Evolutionary conservation across 2,329 filamentous ascomycete species (phyloP), one percentile per base, ranked within the genome.

Genomic region (Pseudogymnoascus sp.): DNA sequence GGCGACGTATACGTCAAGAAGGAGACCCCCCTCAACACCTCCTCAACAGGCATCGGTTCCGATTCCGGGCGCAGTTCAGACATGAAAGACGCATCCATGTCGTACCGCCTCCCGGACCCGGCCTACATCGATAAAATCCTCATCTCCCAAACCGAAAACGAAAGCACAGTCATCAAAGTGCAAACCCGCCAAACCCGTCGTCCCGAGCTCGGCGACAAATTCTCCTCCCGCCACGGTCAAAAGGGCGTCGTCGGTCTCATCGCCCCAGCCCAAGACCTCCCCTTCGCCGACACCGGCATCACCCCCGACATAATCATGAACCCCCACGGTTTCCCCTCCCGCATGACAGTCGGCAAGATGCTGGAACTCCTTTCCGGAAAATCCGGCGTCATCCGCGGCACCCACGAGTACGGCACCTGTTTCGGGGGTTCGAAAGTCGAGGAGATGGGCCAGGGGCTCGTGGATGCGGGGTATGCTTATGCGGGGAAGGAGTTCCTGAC

Each of bases 221-320:
- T 99, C 77, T 97, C 92, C 0, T 99, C 94, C 60, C 91, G 94
- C 65, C 94, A 99, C 82, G 94, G 94, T 18, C 94, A 99, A 73
- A 99, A 99, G 76, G 94, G 94, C 78, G 94, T 97, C 18, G 92
- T 96, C 1, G 94, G 94, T 63, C 93, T 97, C 69, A 97, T 99
- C 64, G 92, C 93, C 16, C 90, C 96, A 66, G 93, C 97, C 77
- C 92, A 94, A 73, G 94, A 99, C 73, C 89, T 99, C 86, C 94
- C 94, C 0, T 99, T 99, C 78, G 89, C 89, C 37, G 94, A 99
- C 76, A 80, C 83, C 61, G 95, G 94, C 1, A 85, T 99, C 68
- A 88, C 87, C n/a, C 94, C 94, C 0, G 94, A 99, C 76, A 97
- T 99, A 69, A 99, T 99, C 84, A 99, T 99, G 94, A 99, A 99